Evolutionary conservation across 352 stramenopile genomes (phyloP).

Genomic region (Pythium apleroticum): DNA sequence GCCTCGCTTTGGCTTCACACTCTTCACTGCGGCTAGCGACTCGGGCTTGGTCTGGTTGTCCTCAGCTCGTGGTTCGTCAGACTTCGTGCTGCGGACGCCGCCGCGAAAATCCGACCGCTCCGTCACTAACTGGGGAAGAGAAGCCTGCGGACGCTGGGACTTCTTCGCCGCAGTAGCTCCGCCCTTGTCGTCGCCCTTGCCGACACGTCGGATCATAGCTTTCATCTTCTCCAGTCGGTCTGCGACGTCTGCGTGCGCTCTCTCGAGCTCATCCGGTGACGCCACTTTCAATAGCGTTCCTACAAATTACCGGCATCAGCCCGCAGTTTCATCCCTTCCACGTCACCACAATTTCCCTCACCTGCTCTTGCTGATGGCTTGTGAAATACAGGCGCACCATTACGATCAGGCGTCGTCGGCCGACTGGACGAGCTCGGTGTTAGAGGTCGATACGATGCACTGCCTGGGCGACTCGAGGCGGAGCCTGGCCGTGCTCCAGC

Average conservation of each 20-base stretch:
- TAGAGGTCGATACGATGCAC: slow-evolving; percentile 29
- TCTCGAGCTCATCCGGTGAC: slow-evolving; percentile 42
- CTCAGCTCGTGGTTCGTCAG: background rate
- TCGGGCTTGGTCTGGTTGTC: slow-evolving; percentile 9
- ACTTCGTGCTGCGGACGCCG: background rate
- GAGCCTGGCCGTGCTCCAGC: slow-evolving; percentile 26
- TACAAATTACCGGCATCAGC: slow-evolving; percentile 26
- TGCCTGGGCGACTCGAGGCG: slow-evolving; percentile 31
- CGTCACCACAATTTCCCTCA: too few relatives aligned
- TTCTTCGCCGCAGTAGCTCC: background rate
- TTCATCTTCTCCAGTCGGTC: slow-evolving; percentile 64
- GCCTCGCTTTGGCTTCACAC: slow-evolving; percentile 1
- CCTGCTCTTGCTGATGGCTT: slow-evolving; percentile 46
- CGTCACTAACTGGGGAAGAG: background rate
- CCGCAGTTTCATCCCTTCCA: too few relatives aligned
- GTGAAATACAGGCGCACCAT: slow-evolving; percentile 45
- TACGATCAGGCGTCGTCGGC: slow-evolving; percentile 31
- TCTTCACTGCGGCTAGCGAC: background rate
- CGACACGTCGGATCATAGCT: slow-evolving; percentile 45
- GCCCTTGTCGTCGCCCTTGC: background rate
- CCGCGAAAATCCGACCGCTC: background rate
- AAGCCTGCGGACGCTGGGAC: background rate
- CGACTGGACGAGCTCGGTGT: slow-evolving; percentile 34
- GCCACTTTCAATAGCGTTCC: slow-evolving; percentile 53
- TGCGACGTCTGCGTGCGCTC: slow-evolving; percentile 48